These are phyloP conservation scores for Penicillium sp. DNA, from an alignment of 2,329 filamentous ascomycete genomes.

Conservation along the genomic window DNA sequence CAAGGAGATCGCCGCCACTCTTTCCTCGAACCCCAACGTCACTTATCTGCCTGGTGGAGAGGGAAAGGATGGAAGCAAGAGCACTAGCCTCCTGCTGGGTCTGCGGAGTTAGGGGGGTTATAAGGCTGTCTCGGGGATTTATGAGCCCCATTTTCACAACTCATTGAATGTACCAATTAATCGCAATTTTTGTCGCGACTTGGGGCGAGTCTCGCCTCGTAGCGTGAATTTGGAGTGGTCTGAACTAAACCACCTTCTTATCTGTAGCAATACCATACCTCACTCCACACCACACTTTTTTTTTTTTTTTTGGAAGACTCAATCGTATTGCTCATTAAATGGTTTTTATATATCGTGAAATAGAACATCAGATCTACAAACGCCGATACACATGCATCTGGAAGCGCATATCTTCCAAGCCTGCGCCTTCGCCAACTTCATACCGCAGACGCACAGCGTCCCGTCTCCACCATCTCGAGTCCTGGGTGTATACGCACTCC, in stretches of 20 bases:
- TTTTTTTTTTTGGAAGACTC: background rate
- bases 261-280: conserved; percentile 31
- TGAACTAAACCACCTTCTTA: conserved; percentile 23
- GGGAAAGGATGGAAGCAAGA: conserved; percentile 59
- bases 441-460: conserved; percentile 64
- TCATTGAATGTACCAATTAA: conserved; percentile 29
- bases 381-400: conserved; percentile 79
- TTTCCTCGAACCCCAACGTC: conserved; percentile 90
- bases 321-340: conserved; percentile 12
- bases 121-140: conserved; percentile 13
- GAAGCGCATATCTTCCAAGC: conserved; percentile 91
- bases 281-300: conserved; percentile 18
- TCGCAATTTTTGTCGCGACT: conserved; percentile 25
- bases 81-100: conserved; percentile 66
- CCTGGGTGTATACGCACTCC: conserved; percentile 72
- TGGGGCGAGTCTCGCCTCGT: conserved; percentile 31
- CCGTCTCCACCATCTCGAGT: conserved; percentile 83
- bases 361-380: conserved; percentile 19
- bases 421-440: conserved; percentile 82
- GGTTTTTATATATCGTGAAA: background rate
- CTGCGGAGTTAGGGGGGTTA: conserved; percentile 53
- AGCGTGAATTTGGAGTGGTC: conserved; percentile 29
- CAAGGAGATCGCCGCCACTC: conserved; percentile 88
- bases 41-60: conserved; percentile 82
- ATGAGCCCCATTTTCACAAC: conserved; percentile 13